These are phyloP conservation scores for Diplotaxis tenuifolia DNA, from an alignment of 345 rosid genomes.

Conservation along the genomic window DNA sequence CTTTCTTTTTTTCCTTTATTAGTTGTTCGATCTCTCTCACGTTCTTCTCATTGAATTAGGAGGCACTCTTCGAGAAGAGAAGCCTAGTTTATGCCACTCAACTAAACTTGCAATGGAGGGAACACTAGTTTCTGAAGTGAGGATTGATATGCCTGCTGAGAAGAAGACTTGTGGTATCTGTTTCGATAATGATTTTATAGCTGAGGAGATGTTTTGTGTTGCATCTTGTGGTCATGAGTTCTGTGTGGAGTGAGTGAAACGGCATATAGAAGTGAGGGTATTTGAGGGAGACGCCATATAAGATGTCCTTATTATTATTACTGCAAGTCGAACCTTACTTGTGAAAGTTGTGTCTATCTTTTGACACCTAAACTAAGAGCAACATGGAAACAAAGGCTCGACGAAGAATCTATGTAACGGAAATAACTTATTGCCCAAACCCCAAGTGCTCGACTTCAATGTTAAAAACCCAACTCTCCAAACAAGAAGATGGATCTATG, in stretches of 20 bases:
- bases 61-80: not conserved
- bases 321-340: not conserved
- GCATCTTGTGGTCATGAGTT: not conserved
- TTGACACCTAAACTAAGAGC: not conserved
- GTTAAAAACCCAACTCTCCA: not conserved
- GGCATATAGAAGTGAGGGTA: not conserved
- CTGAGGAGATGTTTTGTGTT: not conserved
- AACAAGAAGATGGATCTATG: not conserved
- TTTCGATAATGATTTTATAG: not conserved
- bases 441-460: not conserved
- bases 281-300: not conserved
- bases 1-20: not conserved
- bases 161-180: not conserved
- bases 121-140: not conserved
- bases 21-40: not conserved
- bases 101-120: not conserved
- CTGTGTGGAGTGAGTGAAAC: not conserved
- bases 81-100: not conserved
- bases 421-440: not conserved
- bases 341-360: not conserved
- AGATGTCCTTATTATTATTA: not conserved
- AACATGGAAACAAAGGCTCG: not conserved
- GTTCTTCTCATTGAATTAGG: not conserved
- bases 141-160: not conserved
- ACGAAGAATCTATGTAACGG: not conserved